Conservation (phyloP, 78 protist genomes). For the Pigoraptor vietnamica region DNA sequence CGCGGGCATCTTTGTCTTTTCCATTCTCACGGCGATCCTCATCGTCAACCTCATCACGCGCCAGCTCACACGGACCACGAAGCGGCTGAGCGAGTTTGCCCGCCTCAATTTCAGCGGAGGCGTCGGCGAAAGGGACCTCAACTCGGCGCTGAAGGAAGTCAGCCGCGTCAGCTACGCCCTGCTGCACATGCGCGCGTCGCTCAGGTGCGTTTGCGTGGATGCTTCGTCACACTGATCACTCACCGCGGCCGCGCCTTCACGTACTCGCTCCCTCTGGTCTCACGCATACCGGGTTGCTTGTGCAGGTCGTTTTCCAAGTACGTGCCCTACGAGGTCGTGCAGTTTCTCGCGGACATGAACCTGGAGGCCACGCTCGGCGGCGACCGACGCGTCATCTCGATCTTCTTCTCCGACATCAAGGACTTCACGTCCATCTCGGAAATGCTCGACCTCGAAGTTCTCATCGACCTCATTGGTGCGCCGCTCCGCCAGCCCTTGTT, state of each 20-base stretch:
- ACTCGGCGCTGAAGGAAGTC: neutral
- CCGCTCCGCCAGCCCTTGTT: too few species aligned
- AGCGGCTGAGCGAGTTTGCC: neutral
- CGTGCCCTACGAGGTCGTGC: conserved; percentile 18
- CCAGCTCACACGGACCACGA: neutral
- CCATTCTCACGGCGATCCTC: neutral
- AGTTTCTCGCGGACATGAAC: neutral
- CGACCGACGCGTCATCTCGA: neutral
- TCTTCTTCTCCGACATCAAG: neutral
- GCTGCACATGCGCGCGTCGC: conserved; percentile 1
- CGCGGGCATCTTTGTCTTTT: neutral
- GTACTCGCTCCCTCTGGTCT: too few species aligned
- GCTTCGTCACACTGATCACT: too few species aligned
- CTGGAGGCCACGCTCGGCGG: conserved; percentile 20
- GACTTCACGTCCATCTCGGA: neutral
- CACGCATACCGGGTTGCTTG: neutral
- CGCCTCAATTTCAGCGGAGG: neutral
- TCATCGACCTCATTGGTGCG: neutral
- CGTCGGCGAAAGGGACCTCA: neutral
- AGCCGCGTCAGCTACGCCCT: neutral
- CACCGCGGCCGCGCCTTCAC: too few species aligned
- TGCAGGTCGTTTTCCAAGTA: conserved; percentile 17
- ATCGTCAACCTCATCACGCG: neutral
- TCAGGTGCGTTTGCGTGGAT: neutral
- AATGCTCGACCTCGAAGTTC: neutral